These are phyloP conservation scores for Raddia guianensis DNA, from an alignment of 176 grass and related monocot genomes.

Conservation along the genomic window DNA sequence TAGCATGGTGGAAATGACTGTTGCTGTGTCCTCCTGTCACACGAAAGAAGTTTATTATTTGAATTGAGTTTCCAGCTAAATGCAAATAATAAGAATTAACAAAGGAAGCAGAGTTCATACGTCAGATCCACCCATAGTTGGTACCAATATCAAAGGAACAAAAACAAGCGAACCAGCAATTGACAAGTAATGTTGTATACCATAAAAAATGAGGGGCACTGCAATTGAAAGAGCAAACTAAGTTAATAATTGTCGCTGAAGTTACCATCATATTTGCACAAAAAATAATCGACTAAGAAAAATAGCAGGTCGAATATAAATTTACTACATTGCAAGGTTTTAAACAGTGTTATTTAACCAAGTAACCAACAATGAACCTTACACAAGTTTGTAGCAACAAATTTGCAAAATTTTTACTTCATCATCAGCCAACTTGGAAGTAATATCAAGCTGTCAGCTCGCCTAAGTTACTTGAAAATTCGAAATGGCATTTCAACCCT, in stretches of 20 bases:
- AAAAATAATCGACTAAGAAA: slow-evolving; percentile 31
- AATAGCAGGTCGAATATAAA: background rate
- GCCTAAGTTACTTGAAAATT: slow-evolving; percentile 8
- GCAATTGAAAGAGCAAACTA: slow-evolving; percentile 49
- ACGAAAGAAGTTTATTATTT: slow-evolving; percentile 46
- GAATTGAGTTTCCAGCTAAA: slow-evolving; percentile 29
- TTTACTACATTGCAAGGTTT: slow-evolving; percentile 8
- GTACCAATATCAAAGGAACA: slow-evolving; percentile 96
- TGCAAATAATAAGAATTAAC: slow-evolving; percentile 39
- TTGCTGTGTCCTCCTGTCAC: slow-evolving; percentile 91
- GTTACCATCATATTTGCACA: slow-evolving; percentile 19
- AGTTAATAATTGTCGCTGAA: slow-evolving; percentile 28
- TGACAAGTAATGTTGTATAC: slow-evolving; percentile 94
- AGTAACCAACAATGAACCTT: slow-evolving; percentile 18
- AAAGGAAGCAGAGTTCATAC: slow-evolving; percentile 59
- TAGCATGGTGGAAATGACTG: slow-evolving; percentile 92
- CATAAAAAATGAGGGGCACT: slow-evolving; percentile 84
- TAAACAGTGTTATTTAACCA: background rate
- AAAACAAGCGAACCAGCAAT: slow-evolving; percentile 96
- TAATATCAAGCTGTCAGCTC: background rate
- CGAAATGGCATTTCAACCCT: slow-evolving; percentile 5
- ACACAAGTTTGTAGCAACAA: background rate
- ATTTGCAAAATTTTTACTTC: slow-evolving; percentile 4
- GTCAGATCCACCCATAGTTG: slow-evolving; percentile 92
- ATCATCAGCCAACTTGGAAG: slow-evolving; percentile 5